Conservation (phyloP, 2,329 filamentous ascomycete genomes). For the Exophiala oligosperma region DNA sequence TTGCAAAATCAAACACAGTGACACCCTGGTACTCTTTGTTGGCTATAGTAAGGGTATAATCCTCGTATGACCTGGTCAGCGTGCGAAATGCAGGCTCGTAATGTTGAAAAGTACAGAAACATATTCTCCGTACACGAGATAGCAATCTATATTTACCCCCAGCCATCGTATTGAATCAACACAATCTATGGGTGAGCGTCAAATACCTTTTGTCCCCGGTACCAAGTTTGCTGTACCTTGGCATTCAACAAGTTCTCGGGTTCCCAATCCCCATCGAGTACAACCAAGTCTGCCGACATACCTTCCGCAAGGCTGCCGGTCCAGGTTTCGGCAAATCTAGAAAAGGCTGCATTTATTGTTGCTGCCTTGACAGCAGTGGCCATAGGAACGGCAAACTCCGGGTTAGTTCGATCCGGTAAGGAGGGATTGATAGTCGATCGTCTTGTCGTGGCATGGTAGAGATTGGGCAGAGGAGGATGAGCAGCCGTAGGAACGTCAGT, state of each 20-base stretch:
- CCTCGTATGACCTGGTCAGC: too few species aligned
- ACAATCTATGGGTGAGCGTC: slow-evolving; percentile 6
- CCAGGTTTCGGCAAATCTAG: slow-evolving; percentile 45
- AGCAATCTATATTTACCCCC: too few species aligned
- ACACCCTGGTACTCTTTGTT: too few species aligned
- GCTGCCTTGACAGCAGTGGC: slow-evolving; percentile 45
- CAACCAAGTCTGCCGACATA: slow-evolving; percentile 44
- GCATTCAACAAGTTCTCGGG: slow-evolving; percentile 43
- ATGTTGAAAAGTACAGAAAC: too few species aligned
- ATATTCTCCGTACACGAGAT: too few species aligned
- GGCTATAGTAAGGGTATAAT: too few species aligned
- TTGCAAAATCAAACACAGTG: too few species aligned
- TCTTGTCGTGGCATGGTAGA: slow-evolving; percentile 51
- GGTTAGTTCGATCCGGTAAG: slow-evolving; percentile 40
- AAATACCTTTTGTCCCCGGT: slow-evolving; percentile 34
- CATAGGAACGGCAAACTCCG: slow-evolving; percentile 43
- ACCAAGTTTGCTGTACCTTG: slow-evolving; percentile 45
- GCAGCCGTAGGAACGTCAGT: slow-evolving; percentile 50
- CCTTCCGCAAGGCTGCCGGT: slow-evolving; percentile 42
- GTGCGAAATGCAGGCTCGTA: too few species aligned
- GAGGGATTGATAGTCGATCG: slow-evolving; percentile 44
- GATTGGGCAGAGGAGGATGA: slow-evolving; percentile 45
- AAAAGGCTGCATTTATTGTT: slow-evolving; percentile 47
- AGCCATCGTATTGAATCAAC: too few species aligned
- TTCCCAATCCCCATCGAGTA: slow-evolving; percentile 40